Evolutionary conservation across 1,139 yeast species (phyloP).

Genomic region (Martiniozyma asiatica): DNA sequence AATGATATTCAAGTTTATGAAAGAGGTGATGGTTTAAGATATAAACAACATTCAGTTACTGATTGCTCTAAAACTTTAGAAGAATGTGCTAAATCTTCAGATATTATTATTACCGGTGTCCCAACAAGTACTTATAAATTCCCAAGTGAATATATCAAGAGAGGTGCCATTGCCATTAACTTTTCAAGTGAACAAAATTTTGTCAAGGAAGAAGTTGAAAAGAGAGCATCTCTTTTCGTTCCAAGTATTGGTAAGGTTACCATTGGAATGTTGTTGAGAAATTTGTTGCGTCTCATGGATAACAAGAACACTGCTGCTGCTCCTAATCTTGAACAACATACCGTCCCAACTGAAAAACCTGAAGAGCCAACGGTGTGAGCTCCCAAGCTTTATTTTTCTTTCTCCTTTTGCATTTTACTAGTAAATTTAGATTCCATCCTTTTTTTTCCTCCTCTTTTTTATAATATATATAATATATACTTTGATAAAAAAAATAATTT

Average conservation of each 20-base stretch:
- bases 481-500: too few species aligned
- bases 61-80: conserved; percentile 46
- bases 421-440: too few species aligned
- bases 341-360: conserved; percentile 11
- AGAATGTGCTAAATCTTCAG: conserved; percentile 62
- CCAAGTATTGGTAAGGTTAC: conserved; percentile 96
- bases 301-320: conserved; percentile 30
- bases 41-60: conserved; percentile 72
- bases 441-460: too few species aligned
- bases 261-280: conserved; percentile 83
- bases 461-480: too few species aligned
- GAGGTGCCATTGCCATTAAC: conserved; percentile 86
- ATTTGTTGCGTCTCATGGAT: conserved; percentile 66
- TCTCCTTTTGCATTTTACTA: too few species aligned
- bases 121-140: conserved; percentile 76
- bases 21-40: conserved; percentile 81
- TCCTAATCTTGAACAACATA: conserved; percentile 8
- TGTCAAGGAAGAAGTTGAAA: conserved; percentile 56
- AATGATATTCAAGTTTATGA: conserved; percentile 84
- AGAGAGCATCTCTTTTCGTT: conserved; percentile 79
- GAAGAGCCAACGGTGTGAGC: too few species aligned
- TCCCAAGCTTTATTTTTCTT: too few species aligned
- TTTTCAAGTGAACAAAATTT: conserved; percentile 86
- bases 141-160: conserved; percentile 65
- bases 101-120: conserved; percentile 91